Evolutionary conservation across 1,139 yeast species (phyloP).

Genomic region (Pichia terricola): DNA sequence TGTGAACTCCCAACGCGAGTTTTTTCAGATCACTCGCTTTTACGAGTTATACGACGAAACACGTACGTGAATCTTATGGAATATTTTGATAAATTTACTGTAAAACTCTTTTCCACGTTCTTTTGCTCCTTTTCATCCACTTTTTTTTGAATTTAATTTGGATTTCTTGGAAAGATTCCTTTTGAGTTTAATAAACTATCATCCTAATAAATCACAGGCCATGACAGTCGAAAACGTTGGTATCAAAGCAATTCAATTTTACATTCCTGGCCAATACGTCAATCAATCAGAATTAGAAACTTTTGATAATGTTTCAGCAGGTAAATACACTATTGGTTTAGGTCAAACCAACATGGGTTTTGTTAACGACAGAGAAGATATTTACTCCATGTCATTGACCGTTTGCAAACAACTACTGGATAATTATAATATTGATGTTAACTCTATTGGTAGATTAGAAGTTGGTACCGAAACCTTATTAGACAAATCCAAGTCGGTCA

Average conservation of each 20-base stretch:
- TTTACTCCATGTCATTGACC: conserved; percentile 84
- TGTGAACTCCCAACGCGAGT: too few species aligned
- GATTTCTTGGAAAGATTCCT: too few species aligned
- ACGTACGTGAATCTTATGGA: too few species aligned
- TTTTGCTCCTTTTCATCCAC: too few species aligned
- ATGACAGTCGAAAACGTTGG: conserved; percentile 65
- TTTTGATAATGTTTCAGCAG: conserved; percentile 78
- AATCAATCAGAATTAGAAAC: conserved; percentile 83
- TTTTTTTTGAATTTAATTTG: too few species aligned
- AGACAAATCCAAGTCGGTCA: conserved; percentile 95
- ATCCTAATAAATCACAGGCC: not conserved
- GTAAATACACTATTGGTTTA: conserved; percentile 96
- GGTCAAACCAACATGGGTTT: conserved; percentile 98
- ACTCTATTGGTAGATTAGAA: conserved; percentile 85
- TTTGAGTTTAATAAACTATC: too few species aligned
- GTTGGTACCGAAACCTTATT: conserved; percentile 97
- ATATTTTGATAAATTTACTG: too few species aligned
- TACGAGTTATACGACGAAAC: too few species aligned
- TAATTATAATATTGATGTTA: conserved; percentile 75
- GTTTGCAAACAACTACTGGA: conserved; percentile 67
- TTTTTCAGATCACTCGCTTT: too few species aligned
- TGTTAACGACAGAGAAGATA: conserved; percentile 95
- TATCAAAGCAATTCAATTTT: conserved; percentile 90
- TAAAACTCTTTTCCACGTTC: too few species aligned
- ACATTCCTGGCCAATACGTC: conserved; percentile 77